phyloP scores from a whole-genome alignment of 2,329 filamentous ascomycete species.

The Camillea tinctor region DNA sequence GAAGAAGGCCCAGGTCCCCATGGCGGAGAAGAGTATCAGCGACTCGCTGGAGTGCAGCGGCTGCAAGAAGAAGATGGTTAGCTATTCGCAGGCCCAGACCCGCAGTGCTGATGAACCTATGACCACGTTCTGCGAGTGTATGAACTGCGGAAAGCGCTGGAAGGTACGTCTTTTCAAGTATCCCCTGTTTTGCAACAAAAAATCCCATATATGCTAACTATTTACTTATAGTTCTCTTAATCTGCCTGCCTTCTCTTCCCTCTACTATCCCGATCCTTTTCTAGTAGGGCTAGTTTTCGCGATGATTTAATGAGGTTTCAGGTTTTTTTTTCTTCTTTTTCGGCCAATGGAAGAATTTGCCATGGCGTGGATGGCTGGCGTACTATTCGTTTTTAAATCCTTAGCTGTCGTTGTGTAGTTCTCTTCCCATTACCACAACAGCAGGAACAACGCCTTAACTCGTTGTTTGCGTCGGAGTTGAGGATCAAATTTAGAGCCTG shows the following conservation, averaged over 20 bases:
- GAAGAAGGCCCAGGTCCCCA: constrained; percentile 93
- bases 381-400: not conserved
- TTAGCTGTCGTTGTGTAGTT: not conserved
- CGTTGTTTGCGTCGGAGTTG: constrained; percentile 1
- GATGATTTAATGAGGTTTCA: not conserved
- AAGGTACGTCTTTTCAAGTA: constrained; percentile 52
- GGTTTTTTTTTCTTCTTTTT: not conserved
- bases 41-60: constrained; percentile 85
- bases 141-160: constrained; percentile 68
- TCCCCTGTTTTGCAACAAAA: constrained; percentile 3
- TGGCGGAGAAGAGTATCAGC: constrained; percentile 87
- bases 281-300: constrained; percentile 5
- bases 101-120: constrained; percentile 92
- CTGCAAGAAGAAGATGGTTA: constrained; percentile 91
- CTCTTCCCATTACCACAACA: constrained; percentile 2
- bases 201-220: constrained; percentile 25
- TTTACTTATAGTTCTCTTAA: constrained; percentile 27
- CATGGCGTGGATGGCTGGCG: constrained; percentile 7
- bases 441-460: constrained; percentile 13
- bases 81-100: constrained; percentile 95
- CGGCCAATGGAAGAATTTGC: not conserved
- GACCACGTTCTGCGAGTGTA: constrained; percentile 74
- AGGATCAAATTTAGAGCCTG: not conserved
- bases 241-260: not conserved
- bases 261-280: not conserved